Base-by-base conservation (phyloP, 306 rosid genomes). In the Pterocarpus macrocarpus region DNA sequence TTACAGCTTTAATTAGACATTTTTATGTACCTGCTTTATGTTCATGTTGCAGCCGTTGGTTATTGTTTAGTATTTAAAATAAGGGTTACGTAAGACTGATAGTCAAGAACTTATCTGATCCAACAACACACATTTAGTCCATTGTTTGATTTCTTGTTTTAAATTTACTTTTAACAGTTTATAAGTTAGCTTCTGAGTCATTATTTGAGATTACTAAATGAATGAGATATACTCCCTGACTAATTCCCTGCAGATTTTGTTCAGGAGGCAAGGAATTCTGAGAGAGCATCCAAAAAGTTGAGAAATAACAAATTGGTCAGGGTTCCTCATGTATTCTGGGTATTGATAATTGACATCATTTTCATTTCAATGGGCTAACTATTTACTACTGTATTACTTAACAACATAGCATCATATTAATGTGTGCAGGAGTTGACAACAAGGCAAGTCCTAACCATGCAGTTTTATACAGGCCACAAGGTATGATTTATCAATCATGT, bases 251-350 rank as follows among this genome's bases (percentile, higher is more conserved):
- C 93, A 94, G 98, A 95, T 77, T 95, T 95, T 82, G 77, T 92
- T 73, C 90, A 92, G 79, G 98, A 95, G 88, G 97, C 94, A 71
- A 86, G 85, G 85, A 95, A 92, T 85, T 88, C 97, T 35, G 97
- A 92, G 94, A 92, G 83, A 85, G 89, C 97, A 69, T 88, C 95
- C 64, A 83, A 74, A 75, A 88, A 81, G 82, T 91, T 95, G 65
- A 85, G 77, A 88, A 86, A 88, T 85, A 91, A 90, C 80, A 86
- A 89, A 80, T 50, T 86, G 76, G 83, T 92, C 90, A 83, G 66
- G 85, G 82, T 92, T 89, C 98, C 98, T 84, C 86, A 22, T 81
- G 84, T 95, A 75, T 95, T 86, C 85, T 92, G 97, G 98, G 98
- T 94, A 92, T 22, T 82, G 91, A 72, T 66, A 44, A 52, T 44